These are phyloP conservation scores for Blastobotrys apis DNA, from an alignment of 1,139 yeast genomes.

Conservation along the genomic window DNA sequence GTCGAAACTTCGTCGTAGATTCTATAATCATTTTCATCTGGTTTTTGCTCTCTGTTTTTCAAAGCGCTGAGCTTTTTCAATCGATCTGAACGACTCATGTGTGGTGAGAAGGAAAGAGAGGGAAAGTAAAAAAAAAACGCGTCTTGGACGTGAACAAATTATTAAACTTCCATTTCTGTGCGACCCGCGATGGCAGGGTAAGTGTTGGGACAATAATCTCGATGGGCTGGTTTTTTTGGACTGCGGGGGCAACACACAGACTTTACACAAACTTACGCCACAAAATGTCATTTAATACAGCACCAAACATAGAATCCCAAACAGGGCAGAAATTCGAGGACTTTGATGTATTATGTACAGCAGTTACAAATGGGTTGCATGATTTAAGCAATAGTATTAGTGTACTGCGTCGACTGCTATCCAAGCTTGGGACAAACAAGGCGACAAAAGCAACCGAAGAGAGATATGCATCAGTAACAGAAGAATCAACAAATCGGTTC, in stretches of 20 bases:
- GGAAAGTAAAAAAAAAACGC: background rate
- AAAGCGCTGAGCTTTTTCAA: slow-evolving; percentile 12
- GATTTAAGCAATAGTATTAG: slow-evolving; percentile 24
- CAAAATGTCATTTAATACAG: slow-evolving; percentile 15
- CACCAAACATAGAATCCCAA: slow-evolving; percentile 14
- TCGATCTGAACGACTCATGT: slow-evolving; percentile 14
- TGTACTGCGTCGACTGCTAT: slow-evolving; percentile 18
- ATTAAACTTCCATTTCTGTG: too few species aligned
- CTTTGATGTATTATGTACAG: slow-evolving; percentile 21
- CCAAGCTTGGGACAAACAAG: slow-evolving; percentile 10
- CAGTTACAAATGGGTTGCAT: slow-evolving; percentile 24
- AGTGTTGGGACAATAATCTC: too few species aligned
- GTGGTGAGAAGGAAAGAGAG: background rate
- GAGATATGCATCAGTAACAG: slow-evolving; percentile 20
- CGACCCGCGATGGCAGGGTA: too few species aligned
- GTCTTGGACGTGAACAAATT: background rate
- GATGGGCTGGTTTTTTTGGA: too few species aligned
- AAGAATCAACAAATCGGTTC: slow-evolving; percentile 23
- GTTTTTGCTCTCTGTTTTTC: slow-evolving; percentile 5
- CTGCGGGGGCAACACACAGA: too few species aligned
- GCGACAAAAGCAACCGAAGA: slow-evolving; percentile 17
- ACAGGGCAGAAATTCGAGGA: slow-evolving; percentile 11
- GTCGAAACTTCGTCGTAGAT: slow-evolving; percentile 89
- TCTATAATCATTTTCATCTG: slow-evolving; percentile 35
- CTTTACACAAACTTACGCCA: too few species aligned